Base-by-base conservation (phyloP, 179 eudicot genomes). In the Beta macrorhiza region DNA sequence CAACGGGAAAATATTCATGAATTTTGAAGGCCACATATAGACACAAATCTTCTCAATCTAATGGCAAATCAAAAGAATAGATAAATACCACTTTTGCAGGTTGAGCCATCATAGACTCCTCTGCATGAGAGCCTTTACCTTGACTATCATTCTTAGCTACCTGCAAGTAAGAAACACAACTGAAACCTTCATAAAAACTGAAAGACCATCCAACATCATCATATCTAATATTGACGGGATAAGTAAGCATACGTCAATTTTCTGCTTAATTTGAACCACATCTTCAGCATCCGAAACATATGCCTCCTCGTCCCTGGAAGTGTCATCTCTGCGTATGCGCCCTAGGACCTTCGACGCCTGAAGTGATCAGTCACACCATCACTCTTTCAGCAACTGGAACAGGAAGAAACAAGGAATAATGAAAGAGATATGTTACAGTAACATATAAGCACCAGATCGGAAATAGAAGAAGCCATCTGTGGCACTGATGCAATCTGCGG, bases 401-500 rank as follows among this genome's bases (percentile, higher is more conserved):
- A 70, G 51, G 44, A 59, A 49, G 16, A 65, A 61, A 79, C 64
- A 79, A n/a, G 57, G 53, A 57, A 55, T 17, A 51, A 11, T 59
- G 20, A 68, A 79, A 32, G 65, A 13, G 74, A 61, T 74, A 61
- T 78, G 49, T 63, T 65, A 76, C 63, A 63, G 73, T 51, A 82
- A 79, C 76, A 81, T 63, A 88, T 85, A 84, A 88, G 91, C 92
- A 94, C 98, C 98, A 94, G 89, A 87, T 87, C 91, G 45, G 95
- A 86, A 81, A 94, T 89, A 75, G 97, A 89, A 10, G 97, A 87
- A 67, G 93, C 87, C 83, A 91, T 82, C 75, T 91, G 88, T 5
- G 91, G 90, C 78, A 89, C 87, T 20, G 84, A 86, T 37, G 88
- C 82, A 83, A 85, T 82, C 81, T 82, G 94, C 79, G 92, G 91